Conservation (phyloP, 2,329 filamentous ascomycete genomes). For the Seiridium cupressi region DNA sequence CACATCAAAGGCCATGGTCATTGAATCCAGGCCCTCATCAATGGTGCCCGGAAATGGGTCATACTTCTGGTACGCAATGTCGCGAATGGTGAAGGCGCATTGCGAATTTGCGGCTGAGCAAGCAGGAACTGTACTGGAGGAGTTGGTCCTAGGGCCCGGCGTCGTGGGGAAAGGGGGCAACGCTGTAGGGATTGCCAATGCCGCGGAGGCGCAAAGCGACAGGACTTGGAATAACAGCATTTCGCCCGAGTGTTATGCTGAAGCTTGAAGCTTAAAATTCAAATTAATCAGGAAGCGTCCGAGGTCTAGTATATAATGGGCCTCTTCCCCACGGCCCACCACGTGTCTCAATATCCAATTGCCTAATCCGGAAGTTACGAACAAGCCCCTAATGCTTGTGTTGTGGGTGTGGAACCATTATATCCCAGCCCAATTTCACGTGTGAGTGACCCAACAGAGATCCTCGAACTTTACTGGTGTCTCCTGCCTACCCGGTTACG, state of each 20-base stretch:
- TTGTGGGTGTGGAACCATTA: background rate
- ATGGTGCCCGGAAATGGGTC: conserved; percentile 5
- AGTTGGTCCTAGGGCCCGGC: background rate
- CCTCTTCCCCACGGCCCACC: background rate
- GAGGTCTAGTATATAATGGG: background rate
- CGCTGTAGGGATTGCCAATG: background rate
- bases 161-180: background rate
- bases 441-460: background rate
- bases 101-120: background rate
- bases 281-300: background rate
- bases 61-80: conserved; percentile 11
- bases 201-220: background rate
- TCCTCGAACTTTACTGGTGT: too few species aligned
- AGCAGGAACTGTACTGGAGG: background rate
- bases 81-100: conserved; percentile 11
- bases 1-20: conserved; percentile 16
- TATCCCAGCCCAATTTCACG: background rate
- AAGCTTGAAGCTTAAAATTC: background rate
- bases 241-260: background rate
- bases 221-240: background rate
- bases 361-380: background rate
- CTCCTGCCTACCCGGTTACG: too few species aligned
- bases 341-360: background rate
- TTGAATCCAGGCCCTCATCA: conserved; percentile 13
- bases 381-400: background rate